phyloP scores from a whole-genome alignment of 2,329 filamentous ascomycete species.

The Epichloe hybrida region DNA sequence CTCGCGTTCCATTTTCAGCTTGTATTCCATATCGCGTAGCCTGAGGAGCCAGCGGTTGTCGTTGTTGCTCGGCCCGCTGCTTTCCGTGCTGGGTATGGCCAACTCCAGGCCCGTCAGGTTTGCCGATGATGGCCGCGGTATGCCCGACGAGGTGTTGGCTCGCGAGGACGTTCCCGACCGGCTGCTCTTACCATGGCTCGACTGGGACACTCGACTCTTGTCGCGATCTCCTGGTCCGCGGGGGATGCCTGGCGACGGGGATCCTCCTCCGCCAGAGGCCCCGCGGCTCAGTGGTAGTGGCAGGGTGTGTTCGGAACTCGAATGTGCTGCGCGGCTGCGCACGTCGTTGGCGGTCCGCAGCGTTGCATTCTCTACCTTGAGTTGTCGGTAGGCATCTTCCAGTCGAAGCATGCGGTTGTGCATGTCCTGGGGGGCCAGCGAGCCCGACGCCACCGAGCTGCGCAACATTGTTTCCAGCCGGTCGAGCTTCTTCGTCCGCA shows the following conservation, averaged over 20 bases:
- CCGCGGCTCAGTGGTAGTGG: background rate
- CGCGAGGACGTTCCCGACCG: slow-evolving; percentile 19
- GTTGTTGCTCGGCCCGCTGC: slow-evolving; percentile 15
- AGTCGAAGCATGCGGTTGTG: slow-evolving; percentile 37
- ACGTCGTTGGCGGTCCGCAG: slow-evolving; percentile 51
- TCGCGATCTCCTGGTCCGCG: slow-evolving; percentile 36
- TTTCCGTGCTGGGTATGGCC: slow-evolving; percentile 9
- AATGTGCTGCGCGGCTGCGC: slow-evolving; percentile 34
- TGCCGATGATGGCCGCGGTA: slow-evolving; percentile 13
- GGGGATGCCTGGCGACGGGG: slow-evolving; percentile 39
- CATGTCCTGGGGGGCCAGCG: slow-evolving; percentile 27
- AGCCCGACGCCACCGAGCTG: slow-evolving; percentile 42
- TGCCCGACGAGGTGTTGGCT: slow-evolving; percentile 16
- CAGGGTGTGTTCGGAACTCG: slow-evolving; percentile 21
- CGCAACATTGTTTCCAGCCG: slow-evolving; percentile 69
- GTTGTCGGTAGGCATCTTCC: slow-evolving; percentile 46
- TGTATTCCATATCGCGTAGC: slow-evolving; percentile 73
- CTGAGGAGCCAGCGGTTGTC: slow-evolving; percentile 77
- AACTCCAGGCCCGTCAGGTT: slow-evolving; percentile 15
- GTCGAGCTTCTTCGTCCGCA: slow-evolving; percentile 74
- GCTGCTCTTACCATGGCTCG: slow-evolving; percentile 15
- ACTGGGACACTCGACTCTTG: slow-evolving; percentile 24
- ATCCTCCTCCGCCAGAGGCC: slow-evolving; percentile 24
- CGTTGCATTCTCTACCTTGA: slow-evolving; percentile 56
- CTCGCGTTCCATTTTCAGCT: slow-evolving; percentile 83